Conservation (phyloP, 164 flowering plant genomes). For the Vitis labrusca region DNA sequence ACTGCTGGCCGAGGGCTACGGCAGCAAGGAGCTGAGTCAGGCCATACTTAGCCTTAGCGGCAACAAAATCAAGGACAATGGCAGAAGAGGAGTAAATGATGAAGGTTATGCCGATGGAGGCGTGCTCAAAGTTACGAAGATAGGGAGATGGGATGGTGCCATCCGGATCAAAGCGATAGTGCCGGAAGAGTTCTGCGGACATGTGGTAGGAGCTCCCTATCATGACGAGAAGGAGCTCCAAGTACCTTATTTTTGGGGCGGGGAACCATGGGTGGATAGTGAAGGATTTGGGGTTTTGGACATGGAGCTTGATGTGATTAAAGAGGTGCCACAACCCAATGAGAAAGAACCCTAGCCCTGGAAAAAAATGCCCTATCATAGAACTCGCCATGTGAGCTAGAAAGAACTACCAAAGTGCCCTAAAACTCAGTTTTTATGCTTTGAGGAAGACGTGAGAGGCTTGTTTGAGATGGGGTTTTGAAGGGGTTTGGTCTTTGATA, state of each 20-base stretch:
- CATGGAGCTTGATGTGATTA: constrained; percentile 34
- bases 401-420: no score
- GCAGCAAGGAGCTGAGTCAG: no score
- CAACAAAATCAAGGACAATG: constrained; percentile 22
- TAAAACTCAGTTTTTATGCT: no score
- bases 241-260: constrained; percentile 15
- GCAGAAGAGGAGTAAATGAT: constrained; percentile 29
- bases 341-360: not conserved
- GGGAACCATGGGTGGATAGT: constrained; percentile 33
- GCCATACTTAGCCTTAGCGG: no score
- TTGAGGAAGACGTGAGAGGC: no score
- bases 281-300: constrained; percentile 22
- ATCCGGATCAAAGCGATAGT: constrained; percentile 35
- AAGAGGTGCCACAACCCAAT: constrained; percentile 39
- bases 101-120: constrained; percentile 30
- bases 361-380: no score
- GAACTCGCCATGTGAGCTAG: no score
- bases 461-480: no score
- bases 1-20: no score
- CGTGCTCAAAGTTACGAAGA: constrained; percentile 40
- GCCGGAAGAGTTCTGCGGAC: constrained; percentile 35
- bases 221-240: constrained; percentile 39
- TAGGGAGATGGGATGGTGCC: constrained; percentile 39
- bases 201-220: constrained; percentile 19
- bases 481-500: no score